Evolutionary conservation across 2,329 filamentous ascomycete genomes (phyloP).

Genomic region (Emericellopsis cladophorae): DNA sequence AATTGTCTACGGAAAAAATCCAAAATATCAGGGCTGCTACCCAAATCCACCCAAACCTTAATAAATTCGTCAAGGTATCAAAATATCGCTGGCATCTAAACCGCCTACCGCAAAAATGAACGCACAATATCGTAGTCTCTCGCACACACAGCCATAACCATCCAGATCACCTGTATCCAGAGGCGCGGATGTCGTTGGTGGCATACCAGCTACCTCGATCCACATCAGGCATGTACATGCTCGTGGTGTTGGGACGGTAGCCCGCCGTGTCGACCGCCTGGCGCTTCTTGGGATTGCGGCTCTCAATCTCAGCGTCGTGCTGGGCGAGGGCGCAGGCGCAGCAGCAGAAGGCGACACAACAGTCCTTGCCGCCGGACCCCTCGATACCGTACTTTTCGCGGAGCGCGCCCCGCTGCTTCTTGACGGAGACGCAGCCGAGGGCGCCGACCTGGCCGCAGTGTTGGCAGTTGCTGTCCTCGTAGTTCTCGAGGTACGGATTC

Average conservation of each 20-base stretch:
- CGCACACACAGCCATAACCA: too few relatives aligned
- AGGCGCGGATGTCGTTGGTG: not conserved
- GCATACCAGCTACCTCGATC: not conserved
- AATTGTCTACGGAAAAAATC: too few relatives aligned
- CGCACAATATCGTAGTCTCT: too few relatives aligned
- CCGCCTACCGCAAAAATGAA: too few relatives aligned
- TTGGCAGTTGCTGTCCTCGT: conserved; percentile 26
- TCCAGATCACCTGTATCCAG: not conserved
- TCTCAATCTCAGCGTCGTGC: conserved; percentile 40
- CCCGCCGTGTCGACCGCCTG: conserved; percentile 15
- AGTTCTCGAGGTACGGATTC: conserved; percentile 26
- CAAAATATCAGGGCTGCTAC: too few relatives aligned
- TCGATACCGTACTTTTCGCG: conserved; percentile 39
- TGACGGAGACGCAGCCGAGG: conserved; percentile 18
- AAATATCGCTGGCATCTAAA: too few relatives aligned
- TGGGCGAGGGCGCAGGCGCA: conserved; percentile 44
- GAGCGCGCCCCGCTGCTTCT: conserved; percentile 40
- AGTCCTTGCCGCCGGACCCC: conserved; percentile 34
- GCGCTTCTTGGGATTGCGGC: conserved; percentile 12
- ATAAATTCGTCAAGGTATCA: too few relatives aligned
- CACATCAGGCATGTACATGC: conserved; percentile 20
- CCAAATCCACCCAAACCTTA: too few relatives aligned
- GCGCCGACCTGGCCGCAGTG: not conserved
- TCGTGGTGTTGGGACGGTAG: conserved; percentile 23
- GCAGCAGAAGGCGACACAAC: conserved; percentile 40